A percentile compares a stretch with the other conserved stretches of the same genome.
These are phyloP conservation scores for Macrophomina pseudophaseolina DNA, from an alignment of 2,329 filamentous ascomycete genomes.

Conservation along the genomic window DNA sequence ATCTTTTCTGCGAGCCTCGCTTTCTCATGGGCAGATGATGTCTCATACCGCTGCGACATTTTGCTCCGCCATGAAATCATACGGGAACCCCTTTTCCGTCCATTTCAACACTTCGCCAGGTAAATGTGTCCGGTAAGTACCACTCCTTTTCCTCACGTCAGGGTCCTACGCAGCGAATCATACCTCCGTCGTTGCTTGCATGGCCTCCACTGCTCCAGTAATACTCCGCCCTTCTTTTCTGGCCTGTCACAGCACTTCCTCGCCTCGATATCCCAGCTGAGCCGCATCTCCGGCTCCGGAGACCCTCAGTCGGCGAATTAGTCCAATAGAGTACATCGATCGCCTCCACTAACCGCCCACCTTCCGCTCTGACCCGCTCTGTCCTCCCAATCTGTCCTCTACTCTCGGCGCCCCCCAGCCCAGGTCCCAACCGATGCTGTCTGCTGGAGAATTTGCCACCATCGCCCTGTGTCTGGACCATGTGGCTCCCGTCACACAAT, in stretches of 20 bases:
- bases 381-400: not conserved
- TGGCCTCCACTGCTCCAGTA: not conserved
- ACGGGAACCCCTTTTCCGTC: slow-evolving; percentile 21
- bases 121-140: not conserved
- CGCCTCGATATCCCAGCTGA: not conserved
- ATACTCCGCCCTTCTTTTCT: not conserved
- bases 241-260: not conserved
- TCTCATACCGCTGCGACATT: not conserved
- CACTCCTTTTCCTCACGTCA: not conserved
- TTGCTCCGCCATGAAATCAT: slow-evolving; percentile 18
- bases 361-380: not conserved
- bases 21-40: not conserved
- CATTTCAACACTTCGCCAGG: not conserved
- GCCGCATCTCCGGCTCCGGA: not conserved
- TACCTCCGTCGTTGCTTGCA: not conserved
- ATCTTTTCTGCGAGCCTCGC: not conserved
- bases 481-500: not conserved
- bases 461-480: not conserved
- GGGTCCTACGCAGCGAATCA: not conserved
- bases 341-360: not conserved
- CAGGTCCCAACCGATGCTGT: slow-evolving; percentile 6
- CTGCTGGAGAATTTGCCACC: not conserved
- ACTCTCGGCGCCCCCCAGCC: not conserved
- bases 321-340: not conserved
- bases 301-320: not conserved